Conservation (phyloP, 192 early-diverging fungal genomes). For the Umbelopsis ramanniana region DNA sequence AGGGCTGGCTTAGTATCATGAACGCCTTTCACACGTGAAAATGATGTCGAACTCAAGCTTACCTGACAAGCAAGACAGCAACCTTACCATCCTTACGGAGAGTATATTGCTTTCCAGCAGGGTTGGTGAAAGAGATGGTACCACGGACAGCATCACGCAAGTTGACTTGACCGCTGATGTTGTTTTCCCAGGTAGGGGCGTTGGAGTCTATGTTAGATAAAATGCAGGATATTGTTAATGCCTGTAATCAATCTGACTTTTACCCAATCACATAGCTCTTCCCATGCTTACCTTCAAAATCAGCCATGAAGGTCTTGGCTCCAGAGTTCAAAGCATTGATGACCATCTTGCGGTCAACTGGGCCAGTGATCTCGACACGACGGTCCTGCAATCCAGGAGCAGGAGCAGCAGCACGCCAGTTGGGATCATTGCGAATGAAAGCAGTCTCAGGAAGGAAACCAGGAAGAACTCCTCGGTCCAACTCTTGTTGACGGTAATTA, state of each 20-base stretch:
- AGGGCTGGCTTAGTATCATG: not conserved
- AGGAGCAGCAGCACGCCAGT: constrained; percentile 87
- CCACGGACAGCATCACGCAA: constrained; percentile 91
- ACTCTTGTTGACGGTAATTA: constrained; percentile 72
- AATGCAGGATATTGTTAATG: constrained; percentile 16
- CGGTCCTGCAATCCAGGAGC: constrained; percentile 91
- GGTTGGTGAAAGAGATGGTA: constrained; percentile 83
- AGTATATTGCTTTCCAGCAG: constrained; percentile 95
- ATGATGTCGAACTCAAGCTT: constrained; percentile 26
- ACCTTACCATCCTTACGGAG: constrained; percentile 88
- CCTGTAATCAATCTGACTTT: not conserved
- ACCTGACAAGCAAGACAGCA: constrained; percentile 90
- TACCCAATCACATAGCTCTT: constrained; percentile 10
- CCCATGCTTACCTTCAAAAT: constrained; percentile 75
- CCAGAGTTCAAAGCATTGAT: constrained; percentile 98
- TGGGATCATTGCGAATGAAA: constrained; percentile 86
- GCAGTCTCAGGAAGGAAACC: constrained; percentile 94
- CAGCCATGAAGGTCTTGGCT: constrained; percentile 96
- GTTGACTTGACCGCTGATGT: constrained; percentile 89
- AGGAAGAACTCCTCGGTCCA: constrained; percentile 83
- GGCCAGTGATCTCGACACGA: constrained; percentile 97
- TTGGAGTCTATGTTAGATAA: constrained; percentile 76
- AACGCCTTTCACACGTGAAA: not conserved
- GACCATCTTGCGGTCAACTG: constrained; percentile 99
- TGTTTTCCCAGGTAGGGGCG: constrained; percentile 96